Conservation (phyloP, 148 eudicot genomes). For the Cornus florida region DNA sequence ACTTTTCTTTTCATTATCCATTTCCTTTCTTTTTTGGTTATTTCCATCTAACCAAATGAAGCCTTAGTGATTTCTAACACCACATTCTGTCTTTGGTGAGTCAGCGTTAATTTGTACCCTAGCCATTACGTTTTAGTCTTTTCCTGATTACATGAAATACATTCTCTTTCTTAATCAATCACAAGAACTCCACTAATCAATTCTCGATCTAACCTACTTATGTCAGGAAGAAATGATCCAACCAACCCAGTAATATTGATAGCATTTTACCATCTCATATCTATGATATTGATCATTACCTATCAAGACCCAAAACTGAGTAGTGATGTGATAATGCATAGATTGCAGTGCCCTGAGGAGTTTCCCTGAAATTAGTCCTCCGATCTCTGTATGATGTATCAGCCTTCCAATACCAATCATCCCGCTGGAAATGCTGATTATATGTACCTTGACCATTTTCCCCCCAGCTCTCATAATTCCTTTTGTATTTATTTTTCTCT, state of each 20-base stretch:
- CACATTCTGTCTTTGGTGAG: too few relatives aligned
- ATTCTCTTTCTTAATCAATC: too few relatives aligned
- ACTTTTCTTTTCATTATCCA: too few relatives aligned
- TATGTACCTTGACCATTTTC: conserved; percentile 64
- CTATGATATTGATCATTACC: conserved; percentile 39
- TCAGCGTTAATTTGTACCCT: too few relatives aligned
- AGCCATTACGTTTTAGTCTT: too few relatives aligned
- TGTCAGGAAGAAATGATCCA: neutral
- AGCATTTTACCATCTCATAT: neutral
- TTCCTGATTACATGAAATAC: too few relatives aligned
- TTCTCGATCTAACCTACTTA: neutral
- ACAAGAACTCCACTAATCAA: neutral
- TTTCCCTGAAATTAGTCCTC: conserved; percentile 53
- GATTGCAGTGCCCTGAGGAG: conserved; percentile 49
- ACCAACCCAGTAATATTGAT: neutral
- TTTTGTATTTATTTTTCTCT: conserved; percentile 76
- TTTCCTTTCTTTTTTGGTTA: too few relatives aligned
- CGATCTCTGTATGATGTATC: conserved; percentile 67
- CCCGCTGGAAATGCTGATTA: conserved; percentile 89
- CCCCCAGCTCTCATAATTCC: conserved; percentile 83
- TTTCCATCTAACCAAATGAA: too few relatives aligned
- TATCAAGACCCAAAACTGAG: conserved; percentile 92
- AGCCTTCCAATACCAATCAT: conserved; percentile 97
- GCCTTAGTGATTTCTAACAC: too few relatives aligned
- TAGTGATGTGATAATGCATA: conserved; percentile 84